These are phyloP conservation scores for Dryas drummondii DNA, from an alignment of 306 rosid genomes.

Conservation along the genomic window DNA sequence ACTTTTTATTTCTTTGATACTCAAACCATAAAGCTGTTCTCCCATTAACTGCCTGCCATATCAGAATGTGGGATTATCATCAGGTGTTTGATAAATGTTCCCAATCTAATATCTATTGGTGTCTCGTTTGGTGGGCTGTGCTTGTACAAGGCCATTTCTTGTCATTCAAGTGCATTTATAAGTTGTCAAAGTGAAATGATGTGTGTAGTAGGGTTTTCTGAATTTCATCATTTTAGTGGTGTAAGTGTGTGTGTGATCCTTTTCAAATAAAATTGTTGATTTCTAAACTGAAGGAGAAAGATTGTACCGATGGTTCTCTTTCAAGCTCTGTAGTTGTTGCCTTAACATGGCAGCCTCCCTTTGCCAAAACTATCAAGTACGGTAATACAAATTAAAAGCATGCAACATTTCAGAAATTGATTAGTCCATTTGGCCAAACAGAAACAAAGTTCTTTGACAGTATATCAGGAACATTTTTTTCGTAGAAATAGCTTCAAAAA, in stretches of 20 bases:
- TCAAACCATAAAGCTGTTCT: conserved; percentile 59
- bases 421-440: neutral
- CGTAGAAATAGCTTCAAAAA: neutral
- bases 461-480: neutral
- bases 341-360: conserved; percentile 67
- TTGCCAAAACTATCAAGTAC: conserved; percentile 67
- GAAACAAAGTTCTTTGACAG: neutral
- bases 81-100: neutral
- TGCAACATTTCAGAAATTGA: neutral
- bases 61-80: neutral
- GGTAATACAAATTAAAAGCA: conserved; percentile 5
- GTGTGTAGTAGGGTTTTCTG: no score
- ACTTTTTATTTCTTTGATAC: conserved; percentile 52
- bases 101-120: neutral
- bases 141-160: no score
- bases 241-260: neutral
- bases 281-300: conserved; percentile 18
- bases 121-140: no score
- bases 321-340: conserved; percentile 76
- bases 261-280: neutral
- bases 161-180: no score
- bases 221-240: neutral
- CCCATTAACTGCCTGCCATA: conserved; percentile 61
- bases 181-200: no score
- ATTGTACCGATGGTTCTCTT: conserved; percentile 63